Evolutionary conservation across 2,329 filamentous ascomycete genomes (phyloP).

Genomic region (Allantophomopsis lycopodina): DNA sequence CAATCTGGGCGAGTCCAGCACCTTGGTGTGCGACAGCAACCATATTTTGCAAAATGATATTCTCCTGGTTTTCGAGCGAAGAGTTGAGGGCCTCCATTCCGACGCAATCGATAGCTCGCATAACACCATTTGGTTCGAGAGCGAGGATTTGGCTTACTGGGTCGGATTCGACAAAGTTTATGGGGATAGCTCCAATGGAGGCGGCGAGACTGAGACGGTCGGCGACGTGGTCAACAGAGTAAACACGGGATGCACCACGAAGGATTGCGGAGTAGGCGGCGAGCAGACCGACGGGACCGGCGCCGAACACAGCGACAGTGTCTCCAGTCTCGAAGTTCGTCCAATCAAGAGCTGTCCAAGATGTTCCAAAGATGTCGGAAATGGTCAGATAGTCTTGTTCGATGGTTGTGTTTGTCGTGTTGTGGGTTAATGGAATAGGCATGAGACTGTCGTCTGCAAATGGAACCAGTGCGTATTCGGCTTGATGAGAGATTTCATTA

Average conservation of each 20-base stretch:
- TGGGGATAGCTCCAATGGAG: conserved; percentile 14
- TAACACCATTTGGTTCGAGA: conserved; percentile 6
- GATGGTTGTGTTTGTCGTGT: not conserved
- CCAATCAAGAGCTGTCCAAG: conserved; percentile 6
- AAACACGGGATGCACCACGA: conserved; percentile 15
- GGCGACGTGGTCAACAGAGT: conserved; percentile 12
- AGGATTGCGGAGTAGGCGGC: conserved; percentile 14
- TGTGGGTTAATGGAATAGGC: too few relatives aligned
- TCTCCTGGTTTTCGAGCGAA: conserved; percentile 7
- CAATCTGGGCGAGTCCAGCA: not conserved
- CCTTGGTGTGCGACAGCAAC: conserved; percentile 11
- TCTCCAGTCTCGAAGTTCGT: conserved; percentile 11
- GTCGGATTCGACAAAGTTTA: conserved; percentile 11
- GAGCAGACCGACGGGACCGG: conserved; percentile 15
- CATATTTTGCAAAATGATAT: conserved; percentile 13
- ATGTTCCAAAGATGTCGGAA: conserved; percentile 11
- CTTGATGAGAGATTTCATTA: too few relatives aligned
- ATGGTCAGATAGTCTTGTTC: conserved; percentile 10
- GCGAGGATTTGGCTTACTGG: conserved; percentile 12
- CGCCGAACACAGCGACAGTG: conserved; percentile 16
- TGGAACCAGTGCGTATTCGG: too few relatives aligned
- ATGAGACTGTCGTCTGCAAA: too few relatives aligned
- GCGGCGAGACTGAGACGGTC: conserved; percentile 8
- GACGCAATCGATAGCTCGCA: conserved; percentile 9
- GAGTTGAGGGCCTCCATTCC: conserved; percentile 8